Conservation (phyloP, 352 stramenopile species). For the Phytophthora kernoviae region DNA sequence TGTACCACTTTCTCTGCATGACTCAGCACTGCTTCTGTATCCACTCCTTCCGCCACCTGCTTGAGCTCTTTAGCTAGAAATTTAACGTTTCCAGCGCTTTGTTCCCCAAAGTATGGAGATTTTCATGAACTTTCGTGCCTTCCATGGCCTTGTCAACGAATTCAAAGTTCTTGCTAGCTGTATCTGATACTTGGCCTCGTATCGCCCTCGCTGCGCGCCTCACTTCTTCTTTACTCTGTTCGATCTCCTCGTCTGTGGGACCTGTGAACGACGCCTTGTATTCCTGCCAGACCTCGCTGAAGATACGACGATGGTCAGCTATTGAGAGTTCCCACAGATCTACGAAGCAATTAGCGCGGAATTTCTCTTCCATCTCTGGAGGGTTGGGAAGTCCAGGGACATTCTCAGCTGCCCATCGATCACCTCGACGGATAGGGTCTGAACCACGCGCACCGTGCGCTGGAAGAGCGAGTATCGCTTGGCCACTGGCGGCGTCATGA, state of each 20-base stretch:
- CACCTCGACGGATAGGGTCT: slow-evolving; percentile 60
- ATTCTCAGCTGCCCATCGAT: slow-evolving; percentile 58
- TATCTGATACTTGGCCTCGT: slow-evolving; percentile 60
- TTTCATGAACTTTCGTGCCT: slow-evolving; percentile 62
- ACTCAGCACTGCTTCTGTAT: slow-evolving; percentile 57
- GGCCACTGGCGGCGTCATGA: slow-evolving; percentile 15
- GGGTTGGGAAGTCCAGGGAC: slow-evolving; percentile 79
- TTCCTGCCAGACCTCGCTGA: slow-evolving; percentile 70
- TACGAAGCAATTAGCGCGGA: slow-evolving; percentile 56
- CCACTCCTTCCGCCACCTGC: slow-evolving; percentile 60
- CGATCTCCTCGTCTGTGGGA: slow-evolving; percentile 57
- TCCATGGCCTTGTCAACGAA: slow-evolving; percentile 73
- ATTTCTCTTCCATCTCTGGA: slow-evolving; percentile 52
- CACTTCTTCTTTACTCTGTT: slow-evolving; percentile 71
- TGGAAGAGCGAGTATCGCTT: slow-evolving; percentile 86
- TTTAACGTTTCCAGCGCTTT: slow-evolving; percentile 56
- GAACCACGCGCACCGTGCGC: slow-evolving; percentile 64
- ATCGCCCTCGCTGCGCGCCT: slow-evolving; percentile 49
- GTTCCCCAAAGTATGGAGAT: slow-evolving; percentile 59
- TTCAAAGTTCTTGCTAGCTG: slow-evolving; percentile 56
- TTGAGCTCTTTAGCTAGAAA: slow-evolving; percentile 61
- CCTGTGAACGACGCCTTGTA: slow-evolving; percentile 71
- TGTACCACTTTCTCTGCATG: slow-evolving; percentile 67
- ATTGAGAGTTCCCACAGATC: slow-evolving; percentile 85
- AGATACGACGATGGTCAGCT: slow-evolving; percentile 66